Evolutionary conservation across 495 filamentous ascomycete genomes (phyloP).

Genomic region (Xylaria acuta): DNA sequence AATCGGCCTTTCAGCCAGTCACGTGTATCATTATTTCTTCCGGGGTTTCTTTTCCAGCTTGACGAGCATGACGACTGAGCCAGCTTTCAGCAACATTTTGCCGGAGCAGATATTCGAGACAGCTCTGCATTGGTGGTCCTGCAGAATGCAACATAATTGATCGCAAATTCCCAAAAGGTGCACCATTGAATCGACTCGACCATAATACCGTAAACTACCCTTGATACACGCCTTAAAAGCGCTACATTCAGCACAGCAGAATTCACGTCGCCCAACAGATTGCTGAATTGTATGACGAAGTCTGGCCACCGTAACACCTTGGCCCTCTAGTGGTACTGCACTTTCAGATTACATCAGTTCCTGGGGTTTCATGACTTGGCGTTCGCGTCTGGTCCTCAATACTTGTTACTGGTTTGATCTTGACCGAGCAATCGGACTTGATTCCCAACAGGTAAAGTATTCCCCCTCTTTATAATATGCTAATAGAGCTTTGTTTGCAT

Average conservation of each 20-base stretch:
- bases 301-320: conserved; percentile 30
- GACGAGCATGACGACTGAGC: conserved; percentile 44
- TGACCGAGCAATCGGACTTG: conserved; percentile 9
- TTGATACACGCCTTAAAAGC: conserved; percentile 40
- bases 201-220: conserved; percentile 43
- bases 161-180: conserved; percentile 47
- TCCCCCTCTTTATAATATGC: conserved; percentile 14
- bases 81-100: conserved; percentile 44
- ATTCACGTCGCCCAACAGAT: conserved; percentile 36
- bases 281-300: conserved; percentile 38
- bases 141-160: conserved; percentile 50
- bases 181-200: conserved; percentile 45
- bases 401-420: conserved; percentile 8
- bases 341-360: conserved; percentile 20
- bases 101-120: conserved; percentile 44
- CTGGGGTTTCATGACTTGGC: not conserved
- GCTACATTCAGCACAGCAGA: conserved; percentile 36
- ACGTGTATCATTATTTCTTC: conserved; percentile 48
- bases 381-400: not conserved
- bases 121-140: conserved; percentile 44
- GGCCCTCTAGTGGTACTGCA: conserved; percentile 27
- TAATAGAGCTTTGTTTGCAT: conserved; percentile 21
- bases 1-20: conserved; percentile 40
- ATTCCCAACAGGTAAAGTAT: conserved; percentile 25
- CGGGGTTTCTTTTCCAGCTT: conserved; percentile 41